These are phyloP conservation scores for Blyttiomyces sp. DNA, from an alignment of 371 early-diverging fungal genomes.

Conservation along the genomic window DNA sequence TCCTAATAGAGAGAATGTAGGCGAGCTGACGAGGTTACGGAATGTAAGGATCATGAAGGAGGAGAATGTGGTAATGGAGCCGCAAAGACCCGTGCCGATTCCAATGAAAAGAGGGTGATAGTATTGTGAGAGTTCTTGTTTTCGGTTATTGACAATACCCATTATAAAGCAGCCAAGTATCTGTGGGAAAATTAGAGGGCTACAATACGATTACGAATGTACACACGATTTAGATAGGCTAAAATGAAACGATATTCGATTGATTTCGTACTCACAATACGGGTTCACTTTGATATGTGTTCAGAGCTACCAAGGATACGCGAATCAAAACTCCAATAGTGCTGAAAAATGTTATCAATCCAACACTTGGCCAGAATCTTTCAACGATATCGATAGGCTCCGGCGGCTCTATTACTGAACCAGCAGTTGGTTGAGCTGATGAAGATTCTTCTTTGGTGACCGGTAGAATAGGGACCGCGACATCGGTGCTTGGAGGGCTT, in stretches of 20 bases:
- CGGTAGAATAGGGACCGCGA: too few relatives aligned
- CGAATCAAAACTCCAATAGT: constrained; percentile 10
- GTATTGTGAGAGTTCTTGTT: not conserved
- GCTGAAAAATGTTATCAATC: not conserved
- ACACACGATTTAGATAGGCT: too few relatives aligned
- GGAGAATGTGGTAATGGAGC: constrained; percentile 84
- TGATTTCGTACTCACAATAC: constrained; percentile 17
- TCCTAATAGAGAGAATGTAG: not conserved
- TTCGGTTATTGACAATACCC: not conserved
- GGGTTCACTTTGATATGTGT: constrained; percentile 1
- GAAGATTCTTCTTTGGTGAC: too few relatives aligned
- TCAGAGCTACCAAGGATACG: not conserved
- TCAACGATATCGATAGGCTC: too few relatives aligned
- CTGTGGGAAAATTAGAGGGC: constrained; percentile 8
- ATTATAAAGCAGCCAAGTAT: constrained; percentile 14
- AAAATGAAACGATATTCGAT: too few relatives aligned
- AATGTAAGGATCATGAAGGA: constrained; percentile 60
- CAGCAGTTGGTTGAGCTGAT: too few relatives aligned
- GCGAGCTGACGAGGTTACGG: not conserved
- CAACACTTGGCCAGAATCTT: not conserved
- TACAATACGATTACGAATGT: not conserved
- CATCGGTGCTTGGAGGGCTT: too few relatives aligned
- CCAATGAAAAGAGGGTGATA: constrained; percentile 53
- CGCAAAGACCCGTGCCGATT: constrained; percentile 75
- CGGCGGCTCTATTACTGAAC: too few relatives aligned